phyloP scores from a whole-genome alignment of 495 filamentous ascomycete species.

The Aspergillus sclerotioniger region DNA sequence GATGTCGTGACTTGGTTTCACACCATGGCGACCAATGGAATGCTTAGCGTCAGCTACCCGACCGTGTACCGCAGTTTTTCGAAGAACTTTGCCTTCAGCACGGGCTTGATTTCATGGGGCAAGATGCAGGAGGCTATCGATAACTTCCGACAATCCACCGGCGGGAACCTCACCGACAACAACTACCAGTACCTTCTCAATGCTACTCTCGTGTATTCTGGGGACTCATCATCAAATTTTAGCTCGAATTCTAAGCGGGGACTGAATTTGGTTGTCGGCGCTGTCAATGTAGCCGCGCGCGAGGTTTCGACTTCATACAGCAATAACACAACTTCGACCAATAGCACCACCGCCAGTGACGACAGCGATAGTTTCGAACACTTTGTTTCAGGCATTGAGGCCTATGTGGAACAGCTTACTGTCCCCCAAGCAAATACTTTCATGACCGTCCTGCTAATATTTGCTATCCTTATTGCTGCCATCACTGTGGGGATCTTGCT shows the following conservation, averaged over 20 bases:
- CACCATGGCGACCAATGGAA: conserved; percentile 89
- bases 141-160: conserved; percentile 72
- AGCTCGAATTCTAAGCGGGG: conserved; percentile 53
- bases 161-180: conserved; percentile 79
- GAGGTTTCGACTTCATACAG: conserved; percentile 46
- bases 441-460: conserved; percentile 90
- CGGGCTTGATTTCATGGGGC: conserved; percentile 79
- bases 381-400: conserved; percentile 67
- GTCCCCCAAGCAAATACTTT: conserved; percentile 91
- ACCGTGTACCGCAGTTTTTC: conserved; percentile 81
- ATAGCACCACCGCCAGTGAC: conserved; percentile 17
- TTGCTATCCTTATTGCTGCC: conserved; percentile 79
- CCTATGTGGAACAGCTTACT: conserved; percentile 70
- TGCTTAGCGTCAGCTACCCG: conserved; percentile 88
- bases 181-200: conserved; percentile 74
- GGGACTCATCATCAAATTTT: conserved; percentile 43
- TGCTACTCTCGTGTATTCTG: conserved; percentile 64
- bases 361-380: conserved; percentile 40
- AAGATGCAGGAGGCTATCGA: conserved; percentile 82
- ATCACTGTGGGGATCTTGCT: conserved; percentile 86
- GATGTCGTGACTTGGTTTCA: conserved; percentile 92
- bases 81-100: conserved; percentile 91
- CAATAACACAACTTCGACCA: conserved; percentile 31
- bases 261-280: conserved; percentile 43
- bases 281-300: conserved; percentile 50